These are phyloP conservation scores for Sanguinoderma infundibulare DNA, from an alignment of 1,284 basidiomycete genomes.

Conservation along the genomic window DNA sequence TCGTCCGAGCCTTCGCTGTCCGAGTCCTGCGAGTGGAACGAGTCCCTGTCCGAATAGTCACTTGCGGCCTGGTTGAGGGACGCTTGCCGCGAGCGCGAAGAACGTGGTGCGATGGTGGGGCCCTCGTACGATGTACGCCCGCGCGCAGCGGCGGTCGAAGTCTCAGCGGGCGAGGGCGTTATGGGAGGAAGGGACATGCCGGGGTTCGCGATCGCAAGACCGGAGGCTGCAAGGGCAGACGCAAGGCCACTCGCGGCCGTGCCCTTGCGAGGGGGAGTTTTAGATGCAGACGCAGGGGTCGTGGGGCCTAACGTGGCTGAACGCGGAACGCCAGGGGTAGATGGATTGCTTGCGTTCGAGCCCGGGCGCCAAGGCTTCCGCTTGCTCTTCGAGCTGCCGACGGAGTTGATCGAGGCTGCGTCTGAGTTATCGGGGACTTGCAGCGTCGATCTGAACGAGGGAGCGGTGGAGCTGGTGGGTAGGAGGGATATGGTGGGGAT, in stretches of 20 bases:
- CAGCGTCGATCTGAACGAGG: constrained; percentile 28
- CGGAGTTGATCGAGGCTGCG: constrained; percentile 43
- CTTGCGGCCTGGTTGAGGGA: constrained; percentile 33
- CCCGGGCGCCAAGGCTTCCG: constrained; percentile 36
- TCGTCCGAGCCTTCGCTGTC: constrained; percentile 40
- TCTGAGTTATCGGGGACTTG: constrained; percentile 43
- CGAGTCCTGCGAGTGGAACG: constrained; percentile 33
- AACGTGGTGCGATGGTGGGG: constrained; percentile 19
- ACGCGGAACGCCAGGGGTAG: constrained; percentile 30
- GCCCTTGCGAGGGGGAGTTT: constrained; percentile 11
- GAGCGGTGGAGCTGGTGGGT: constrained; percentile 26
- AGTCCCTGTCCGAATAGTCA: constrained; percentile 37
- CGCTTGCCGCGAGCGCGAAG: constrained; percentile 31
- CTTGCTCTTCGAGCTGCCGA: constrained; percentile 41
- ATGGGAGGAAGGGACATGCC: constrained; percentile 49
- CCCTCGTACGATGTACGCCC: constrained; percentile 11
- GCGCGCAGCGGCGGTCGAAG: constrained; percentile 16
- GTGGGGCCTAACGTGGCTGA: constrained; percentile 22
- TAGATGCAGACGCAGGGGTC: background rate
- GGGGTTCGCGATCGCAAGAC: constrained; percentile 67
- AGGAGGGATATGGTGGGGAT: constrained; percentile 29
- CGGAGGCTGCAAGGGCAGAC: constrained; percentile 67
- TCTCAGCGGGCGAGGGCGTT: constrained; percentile 31
- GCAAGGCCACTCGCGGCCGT: constrained; percentile 49
- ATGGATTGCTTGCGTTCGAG: constrained; percentile 19